A percentile compares a stretch with the other conserved stretches of the same genome.
Evolutionary conservation across 192 early-diverging fungal genomes (phyloP).

Genomic region (Dispira parvispora): DNA sequence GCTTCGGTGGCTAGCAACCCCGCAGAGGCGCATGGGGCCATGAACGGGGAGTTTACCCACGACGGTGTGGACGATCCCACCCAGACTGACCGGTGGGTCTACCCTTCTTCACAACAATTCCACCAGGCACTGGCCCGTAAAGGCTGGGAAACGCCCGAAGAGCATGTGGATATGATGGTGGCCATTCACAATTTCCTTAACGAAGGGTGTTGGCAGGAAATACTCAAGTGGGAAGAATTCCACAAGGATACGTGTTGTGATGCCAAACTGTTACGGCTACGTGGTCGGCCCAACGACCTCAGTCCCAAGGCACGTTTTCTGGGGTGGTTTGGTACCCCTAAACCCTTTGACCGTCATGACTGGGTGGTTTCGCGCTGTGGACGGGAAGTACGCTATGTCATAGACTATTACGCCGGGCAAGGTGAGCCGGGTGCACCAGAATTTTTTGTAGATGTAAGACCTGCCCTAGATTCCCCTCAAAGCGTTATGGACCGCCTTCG

Average conservation of each 20-base stretch:
- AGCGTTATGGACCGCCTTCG: constrained; percentile 45
- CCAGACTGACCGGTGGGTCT: constrained; percentile 47
- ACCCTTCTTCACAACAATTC: constrained; percentile 83
- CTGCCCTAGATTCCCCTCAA: constrained; percentile 66
- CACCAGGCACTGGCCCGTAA: constrained; percentile 77
- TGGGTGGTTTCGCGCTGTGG: constrained; percentile 89
- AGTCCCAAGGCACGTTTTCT: constrained; percentile 54
- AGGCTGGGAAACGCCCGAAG: constrained; percentile 69
- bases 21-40: constrained; percentile 11
- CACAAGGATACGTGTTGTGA: constrained; percentile 29
- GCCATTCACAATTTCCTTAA: constrained; percentile 98
- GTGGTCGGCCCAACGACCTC: constrained; percentile 65
- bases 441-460: constrained; percentile 88
- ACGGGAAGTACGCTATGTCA: constrained; percentile 80
- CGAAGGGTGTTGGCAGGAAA: constrained; percentile 88
- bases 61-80: constrained; percentile 17
- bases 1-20: not conserved
- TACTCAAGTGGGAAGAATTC: constrained; percentile 76
- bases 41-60: not conserved
- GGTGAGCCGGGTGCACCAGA: constrained; percentile 58
- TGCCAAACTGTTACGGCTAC: constrained; percentile 62
- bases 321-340: constrained; percentile 50
- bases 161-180: constrained; percentile 77
- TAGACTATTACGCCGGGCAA: constrained; percentile 84
- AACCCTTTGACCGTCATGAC: constrained; percentile 95